Evolutionary conservation across 805 yeast species (phyloP).

Genomic region (Wickerhamiella parazyma): DNA sequence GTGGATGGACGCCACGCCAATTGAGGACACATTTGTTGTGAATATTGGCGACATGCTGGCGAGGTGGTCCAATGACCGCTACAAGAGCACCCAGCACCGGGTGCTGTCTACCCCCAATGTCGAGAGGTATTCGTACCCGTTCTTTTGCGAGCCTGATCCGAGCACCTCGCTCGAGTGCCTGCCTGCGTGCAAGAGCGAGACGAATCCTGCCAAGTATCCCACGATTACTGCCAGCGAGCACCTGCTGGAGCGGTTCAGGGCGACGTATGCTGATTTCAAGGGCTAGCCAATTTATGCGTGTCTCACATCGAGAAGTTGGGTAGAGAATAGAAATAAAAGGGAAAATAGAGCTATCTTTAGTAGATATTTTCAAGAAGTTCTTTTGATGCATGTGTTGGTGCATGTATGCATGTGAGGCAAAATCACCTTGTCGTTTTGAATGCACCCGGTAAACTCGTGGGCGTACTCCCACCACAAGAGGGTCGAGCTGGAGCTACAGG

Average conservation of each 20-base stretch:
- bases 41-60: slow-evolving; percentile 50
- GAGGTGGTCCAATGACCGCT: slow-evolving; percentile 43
- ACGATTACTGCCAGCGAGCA: slow-evolving; percentile 4
- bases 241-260: slow-evolving; percentile 4
- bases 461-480: neutral
- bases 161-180: slow-evolving; percentile 5
- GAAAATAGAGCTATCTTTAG: neutral
- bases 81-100: slow-evolving; percentile 45
- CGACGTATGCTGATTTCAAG: slow-evolving; percentile 11
- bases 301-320: neutral
- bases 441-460: neutral
- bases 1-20: slow-evolving; percentile 43
- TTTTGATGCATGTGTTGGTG: neutral
- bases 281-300: neutral
- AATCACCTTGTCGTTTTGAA: neutral
- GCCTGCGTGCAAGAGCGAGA: slow-evolving; percentile 5
- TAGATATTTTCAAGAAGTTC: no score
- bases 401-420: no score
- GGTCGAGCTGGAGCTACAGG: neutral
- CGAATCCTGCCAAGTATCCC: slow-evolving; percentile 7
- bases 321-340: neutral
- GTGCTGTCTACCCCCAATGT: slow-evolving; percentile 22
- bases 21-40: slow-evolving; percentile 38
- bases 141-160: slow-evolving; percentile 8
- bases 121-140: slow-evolving; percentile 11